phyloP scores from a whole-genome alignment of 202 grass and related monocot species.

The Brachypodium distachyon region DNA sequence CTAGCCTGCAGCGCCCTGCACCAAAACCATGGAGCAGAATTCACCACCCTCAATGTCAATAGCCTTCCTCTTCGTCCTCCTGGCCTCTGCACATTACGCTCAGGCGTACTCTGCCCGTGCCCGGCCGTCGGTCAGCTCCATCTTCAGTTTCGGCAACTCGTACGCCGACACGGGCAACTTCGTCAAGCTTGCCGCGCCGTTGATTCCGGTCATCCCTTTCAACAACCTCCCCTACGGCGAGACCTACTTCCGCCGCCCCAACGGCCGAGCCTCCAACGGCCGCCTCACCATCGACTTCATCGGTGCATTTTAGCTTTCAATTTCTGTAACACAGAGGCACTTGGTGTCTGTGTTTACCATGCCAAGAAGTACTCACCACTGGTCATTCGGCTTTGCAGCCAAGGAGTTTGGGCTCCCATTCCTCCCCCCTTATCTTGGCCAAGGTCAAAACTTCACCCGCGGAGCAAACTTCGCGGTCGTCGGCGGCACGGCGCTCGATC shows the following conservation, averaged over 20 bases:
- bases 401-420: conserved; percentile 22
- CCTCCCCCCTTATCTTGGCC: conserved; percentile 27
- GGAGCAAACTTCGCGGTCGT: conserved; percentile 52
- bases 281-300: conserved; percentile 48
- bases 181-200: background rate
- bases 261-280: conserved; percentile 35
- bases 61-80: background rate
- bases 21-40: background rate
- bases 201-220: background rate
- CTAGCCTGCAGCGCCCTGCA: too few relatives aligned
- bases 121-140: background rate
- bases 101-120: background rate
- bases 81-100: background rate
- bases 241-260: conserved; percentile 31
- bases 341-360: background rate
- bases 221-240: conserved; percentile 38
- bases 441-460: conserved; percentile 13
- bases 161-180: conserved; percentile 52
- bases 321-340: background rate
- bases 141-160: conserved; percentile 59
- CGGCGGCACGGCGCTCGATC: conserved; percentile 36
- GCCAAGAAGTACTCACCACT: background rate
- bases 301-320: conserved; percentile 24
- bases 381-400: background rate
- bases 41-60: background rate